Evolutionary conservation across 176 grass and related monocot species (phyloP).

Genomic region (Lolium perenne): DNA sequence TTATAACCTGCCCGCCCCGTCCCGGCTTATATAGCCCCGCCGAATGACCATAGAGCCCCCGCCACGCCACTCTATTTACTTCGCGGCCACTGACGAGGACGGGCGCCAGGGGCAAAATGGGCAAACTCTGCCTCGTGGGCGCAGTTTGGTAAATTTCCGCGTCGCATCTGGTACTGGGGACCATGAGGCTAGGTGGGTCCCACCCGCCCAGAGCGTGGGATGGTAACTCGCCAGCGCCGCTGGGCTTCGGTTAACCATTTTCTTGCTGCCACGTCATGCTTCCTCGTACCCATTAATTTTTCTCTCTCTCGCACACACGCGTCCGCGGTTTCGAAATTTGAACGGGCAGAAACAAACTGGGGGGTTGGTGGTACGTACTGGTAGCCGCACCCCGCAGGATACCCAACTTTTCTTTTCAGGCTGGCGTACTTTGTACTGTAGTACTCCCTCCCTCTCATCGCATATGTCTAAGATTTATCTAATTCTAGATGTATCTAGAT

Average conservation of each 20-base stretch:
- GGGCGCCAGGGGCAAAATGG: not conserved
- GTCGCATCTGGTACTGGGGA: conserved; percentile 43
- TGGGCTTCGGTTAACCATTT: conserved; percentile 10
- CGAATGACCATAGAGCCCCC: not conserved
- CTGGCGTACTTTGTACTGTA: not conserved
- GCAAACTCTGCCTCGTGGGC: not conserved
- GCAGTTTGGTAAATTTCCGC: conserved; percentile 10
- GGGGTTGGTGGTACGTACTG: not conserved
- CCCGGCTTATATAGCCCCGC: conserved; percentile 40
- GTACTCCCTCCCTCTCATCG: too few species aligned
- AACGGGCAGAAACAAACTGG: conserved; percentile 8
- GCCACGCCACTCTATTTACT: not conserved
- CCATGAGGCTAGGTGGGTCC: not conserved
- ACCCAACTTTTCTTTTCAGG: conserved; percentile 46
- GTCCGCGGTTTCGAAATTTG: conserved; percentile 62
- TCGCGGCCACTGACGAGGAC: not conserved
- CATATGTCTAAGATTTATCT: too few species aligned
- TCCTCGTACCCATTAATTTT: conserved; percentile 80
- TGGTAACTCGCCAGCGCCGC: conserved; percentile 43
- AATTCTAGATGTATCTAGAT: too few species aligned
- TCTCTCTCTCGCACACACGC: conserved; percentile 2
- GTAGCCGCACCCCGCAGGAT: conserved; percentile 34
- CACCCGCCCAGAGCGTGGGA: not conserved
- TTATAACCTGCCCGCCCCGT: conserved; percentile 46
- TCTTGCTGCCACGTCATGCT: conserved; percentile 70